phyloP scores from a whole-genome alignment of 208 protist species.

The Angomonas ambiguus region DNA sequence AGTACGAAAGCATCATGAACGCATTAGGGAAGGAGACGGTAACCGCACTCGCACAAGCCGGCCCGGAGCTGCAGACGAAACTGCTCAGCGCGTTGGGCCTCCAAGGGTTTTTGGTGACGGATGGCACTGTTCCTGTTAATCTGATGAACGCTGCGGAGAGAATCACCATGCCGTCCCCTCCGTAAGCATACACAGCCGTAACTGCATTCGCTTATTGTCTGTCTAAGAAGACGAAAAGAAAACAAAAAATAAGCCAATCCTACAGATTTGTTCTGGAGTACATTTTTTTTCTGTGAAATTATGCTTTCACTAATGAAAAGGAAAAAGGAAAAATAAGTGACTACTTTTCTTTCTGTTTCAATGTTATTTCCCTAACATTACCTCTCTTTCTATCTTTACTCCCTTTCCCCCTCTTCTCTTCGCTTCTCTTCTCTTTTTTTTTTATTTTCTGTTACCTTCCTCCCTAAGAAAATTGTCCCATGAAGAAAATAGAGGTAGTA shows the following conservation, averaged over 20 bases:
- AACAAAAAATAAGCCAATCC: not conserved
- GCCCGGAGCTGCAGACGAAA: constrained; percentile 80
- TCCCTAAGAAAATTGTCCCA: not conserved
- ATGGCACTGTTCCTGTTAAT: constrained; percentile 76
- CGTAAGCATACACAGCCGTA: not conserved
- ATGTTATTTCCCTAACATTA: not conserved
- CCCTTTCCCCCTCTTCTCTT: constrained; percentile 9
- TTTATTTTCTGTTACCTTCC: not conserved
- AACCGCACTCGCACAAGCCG: constrained; percentile 78
- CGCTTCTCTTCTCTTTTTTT: not conserved
- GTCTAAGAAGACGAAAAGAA: too few relatives aligned
- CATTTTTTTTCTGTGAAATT: not conserved
- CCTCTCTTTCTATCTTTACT: constrained; percentile 15
- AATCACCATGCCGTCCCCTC: constrained; percentile 31
- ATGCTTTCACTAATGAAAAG: not conserved
- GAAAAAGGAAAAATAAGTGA: not conserved
- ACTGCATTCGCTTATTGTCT: too few relatives aligned
- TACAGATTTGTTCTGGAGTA: not conserved
- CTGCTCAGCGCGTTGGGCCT: constrained; percentile 74
- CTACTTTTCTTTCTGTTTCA: not conserved
- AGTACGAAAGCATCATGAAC: constrained; percentile 73
- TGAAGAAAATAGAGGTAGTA: constrained; percentile 4
- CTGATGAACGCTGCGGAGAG: constrained; percentile 88
- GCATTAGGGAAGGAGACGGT: constrained; percentile 88
- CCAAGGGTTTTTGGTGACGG: constrained; percentile 82